A percentile compares a stretch with the other conserved stretches of the same genome.
Evolutionary conservation across 2,329 filamentous ascomycete genomes (phyloP).

Genomic region (Trichoderma aggressivum): DNA sequence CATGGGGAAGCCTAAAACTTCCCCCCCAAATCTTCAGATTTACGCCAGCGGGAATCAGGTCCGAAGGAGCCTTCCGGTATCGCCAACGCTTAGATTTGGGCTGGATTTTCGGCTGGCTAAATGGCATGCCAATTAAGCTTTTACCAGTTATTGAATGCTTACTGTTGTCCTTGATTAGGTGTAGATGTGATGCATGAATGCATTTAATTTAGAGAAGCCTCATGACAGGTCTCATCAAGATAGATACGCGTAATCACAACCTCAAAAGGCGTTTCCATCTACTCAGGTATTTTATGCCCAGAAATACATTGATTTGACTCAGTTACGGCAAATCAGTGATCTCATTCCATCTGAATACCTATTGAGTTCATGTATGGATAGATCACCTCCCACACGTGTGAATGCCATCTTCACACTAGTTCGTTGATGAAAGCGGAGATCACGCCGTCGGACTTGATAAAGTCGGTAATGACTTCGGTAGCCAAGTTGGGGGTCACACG

Average conservation of each 20-base stretch:
- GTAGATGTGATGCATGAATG: not conserved
- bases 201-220: not conserved
- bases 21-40: not conserved
- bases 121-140: not conserved
- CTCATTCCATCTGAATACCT: not conserved
- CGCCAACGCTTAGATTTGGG: not conserved
- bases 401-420: not conserved
- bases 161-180: not conserved
- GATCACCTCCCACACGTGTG: not conserved
- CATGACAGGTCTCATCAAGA: not conserved
- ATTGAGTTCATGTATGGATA: not conserved
- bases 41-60: not conserved
- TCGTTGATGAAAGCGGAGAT: not conserved
- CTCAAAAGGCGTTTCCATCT: not conserved
- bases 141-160: not conserved
- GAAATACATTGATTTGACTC: not conserved
- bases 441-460: not conserved
- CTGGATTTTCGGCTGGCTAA: not conserved
- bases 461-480: not conserved
- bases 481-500: not conserved
- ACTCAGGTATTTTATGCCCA: not conserved
- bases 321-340: not conserved
- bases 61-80: not conserved
- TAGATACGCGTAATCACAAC: not conserved
- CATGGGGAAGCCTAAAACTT: not conserved